Evolutionary conservation across 306 rosid genomes (phyloP).

Genomic region (Casuarina glauca): DNA sequence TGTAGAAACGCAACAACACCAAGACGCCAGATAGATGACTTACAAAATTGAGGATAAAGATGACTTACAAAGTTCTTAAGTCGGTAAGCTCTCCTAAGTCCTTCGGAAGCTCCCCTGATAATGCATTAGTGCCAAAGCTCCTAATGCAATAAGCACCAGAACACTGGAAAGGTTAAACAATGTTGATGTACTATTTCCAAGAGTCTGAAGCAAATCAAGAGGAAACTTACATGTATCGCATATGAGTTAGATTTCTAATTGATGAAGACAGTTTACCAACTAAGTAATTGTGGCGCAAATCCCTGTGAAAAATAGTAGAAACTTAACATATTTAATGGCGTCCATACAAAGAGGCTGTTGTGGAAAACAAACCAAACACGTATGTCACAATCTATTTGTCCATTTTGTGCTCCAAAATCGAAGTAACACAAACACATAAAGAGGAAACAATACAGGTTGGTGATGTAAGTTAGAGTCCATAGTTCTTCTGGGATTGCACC

Average conservation of each 20-base stretch:
- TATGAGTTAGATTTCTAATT: conserved; percentile 54
- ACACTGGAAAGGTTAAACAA: background rate
- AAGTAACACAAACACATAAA: too few species aligned
- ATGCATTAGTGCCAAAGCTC: conserved; percentile 56
- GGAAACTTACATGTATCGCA: conserved; percentile 65
- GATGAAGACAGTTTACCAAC: conserved; percentile 61
- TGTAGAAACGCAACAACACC: conserved; percentile 1
- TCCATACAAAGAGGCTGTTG: too few species aligned
- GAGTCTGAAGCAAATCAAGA: background rate
- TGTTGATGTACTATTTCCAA: background rate
- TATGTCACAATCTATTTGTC: too few species aligned
- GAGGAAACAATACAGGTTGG: too few species aligned
- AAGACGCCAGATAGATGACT: background rate
- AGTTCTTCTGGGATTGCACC: too few species aligned
- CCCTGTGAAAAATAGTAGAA: too few species aligned
- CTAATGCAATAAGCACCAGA: conserved; percentile 29
- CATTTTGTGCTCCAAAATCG: too few species aligned
- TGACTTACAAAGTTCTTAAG: conserved; percentile 49
- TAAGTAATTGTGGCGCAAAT: conserved; percentile 57
- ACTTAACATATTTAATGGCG: too few species aligned
- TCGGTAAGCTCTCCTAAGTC: conserved; percentile 61
- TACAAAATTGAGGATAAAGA: too few species aligned
- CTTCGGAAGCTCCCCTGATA: conserved; percentile 75
- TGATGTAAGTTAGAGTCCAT: too few species aligned
- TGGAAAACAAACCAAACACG: too few species aligned